Base-by-base conservation (phyloP, 371 early-diverging fungal genomes). In the Mucor circinelloides region DNA sequence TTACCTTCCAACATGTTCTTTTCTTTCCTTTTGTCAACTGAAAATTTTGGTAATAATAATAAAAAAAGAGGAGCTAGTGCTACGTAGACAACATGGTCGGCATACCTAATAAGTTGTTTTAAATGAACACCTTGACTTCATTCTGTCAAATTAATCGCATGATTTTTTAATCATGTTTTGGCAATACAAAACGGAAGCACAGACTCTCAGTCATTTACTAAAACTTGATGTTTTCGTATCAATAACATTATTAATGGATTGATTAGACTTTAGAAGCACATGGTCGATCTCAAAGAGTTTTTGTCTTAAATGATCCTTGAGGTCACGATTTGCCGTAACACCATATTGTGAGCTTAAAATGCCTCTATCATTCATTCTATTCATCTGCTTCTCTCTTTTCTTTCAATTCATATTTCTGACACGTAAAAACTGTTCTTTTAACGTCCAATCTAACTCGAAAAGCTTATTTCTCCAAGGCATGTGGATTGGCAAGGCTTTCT, bases 131-230 rank as follows among this genome's bases (percentile, higher is more conserved):
- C 23, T 25, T 50, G 50, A 23, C 4, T 12, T 25, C 9, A 50
- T 50, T 50, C 50, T 50, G 50, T 50, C 50, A 50, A 9, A 25
- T 23, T 25, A 55, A 55, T 55, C 55, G 55, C 55, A 27, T 55
- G 55, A 55, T 55, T 27, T 55, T 31, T 55, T n/a, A 50, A 19
- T 12, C 50, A 50, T 36, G 36, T 50, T 48, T 21, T 50, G 50
- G 50, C 56, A 55, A 31, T 31, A 55, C 31, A 55, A 36, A 36
- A 36, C 34, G 58, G 58, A 58, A 58, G 58, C 58, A 58, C 58
- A 58, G 58, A 58, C 58, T 21, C 34, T 58, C 21, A 55, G 31
- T 4, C 31, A 31, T 55, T 36, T 15, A 55, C 56, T 8, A 30
- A 15, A 23, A 25, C 12, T 7, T 44, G 44, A 19, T 44, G 44